phyloP scores from a whole-genome alignment of 2,329 filamentous ascomycete species.

The Trichoderma koningiopsis region DNA sequence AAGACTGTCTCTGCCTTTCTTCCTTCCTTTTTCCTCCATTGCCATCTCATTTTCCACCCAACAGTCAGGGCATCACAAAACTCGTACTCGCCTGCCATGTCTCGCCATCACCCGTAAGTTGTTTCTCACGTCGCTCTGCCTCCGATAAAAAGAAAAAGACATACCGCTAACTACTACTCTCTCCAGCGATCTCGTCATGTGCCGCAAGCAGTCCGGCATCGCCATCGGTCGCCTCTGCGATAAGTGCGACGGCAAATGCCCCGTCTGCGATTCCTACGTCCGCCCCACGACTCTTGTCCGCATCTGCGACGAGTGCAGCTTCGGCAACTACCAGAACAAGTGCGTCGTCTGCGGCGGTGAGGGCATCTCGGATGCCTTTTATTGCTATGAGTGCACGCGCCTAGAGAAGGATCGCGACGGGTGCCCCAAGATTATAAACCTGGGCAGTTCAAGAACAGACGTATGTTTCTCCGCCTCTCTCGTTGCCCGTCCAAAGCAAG shows the following conservation, averaged over 20 bases:
- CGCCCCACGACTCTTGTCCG: constrained; percentile 95
- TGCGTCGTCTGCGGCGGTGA: constrained; percentile 98
- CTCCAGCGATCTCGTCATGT: constrained; percentile 92
- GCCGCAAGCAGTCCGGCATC: constrained; percentile 96
- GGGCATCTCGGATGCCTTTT: constrained; percentile 97
- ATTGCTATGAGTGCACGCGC: constrained; percentile 98
- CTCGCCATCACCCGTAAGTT: constrained; percentile 86
- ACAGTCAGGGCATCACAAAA: background rate
- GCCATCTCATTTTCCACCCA: background rate
- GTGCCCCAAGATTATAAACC: constrained; percentile 98
- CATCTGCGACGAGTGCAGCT: constrained; percentile 99
- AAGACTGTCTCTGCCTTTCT: background rate
- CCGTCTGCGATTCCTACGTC: constrained; percentile 98
- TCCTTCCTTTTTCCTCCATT: background rate
- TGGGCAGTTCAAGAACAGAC: constrained; percentile 94
- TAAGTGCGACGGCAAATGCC: constrained; percentile 99
- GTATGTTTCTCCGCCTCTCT: constrained; percentile 52
- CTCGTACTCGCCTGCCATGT: constrained; percentile 60
- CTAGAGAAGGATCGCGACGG: constrained; percentile 96
- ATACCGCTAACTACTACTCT: constrained; percentile 33
- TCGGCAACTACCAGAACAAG: constrained; percentile 99
- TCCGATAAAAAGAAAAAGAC: background rate
- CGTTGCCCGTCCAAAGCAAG: background rate
- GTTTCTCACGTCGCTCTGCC: background rate
- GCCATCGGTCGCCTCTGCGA: constrained; percentile 98